Evolutionary conservation across 345 rosid genomes (phyloP), one percentile per base, ranked within the genome.

Genomic region (Anastatica hierochuntica): DNA sequence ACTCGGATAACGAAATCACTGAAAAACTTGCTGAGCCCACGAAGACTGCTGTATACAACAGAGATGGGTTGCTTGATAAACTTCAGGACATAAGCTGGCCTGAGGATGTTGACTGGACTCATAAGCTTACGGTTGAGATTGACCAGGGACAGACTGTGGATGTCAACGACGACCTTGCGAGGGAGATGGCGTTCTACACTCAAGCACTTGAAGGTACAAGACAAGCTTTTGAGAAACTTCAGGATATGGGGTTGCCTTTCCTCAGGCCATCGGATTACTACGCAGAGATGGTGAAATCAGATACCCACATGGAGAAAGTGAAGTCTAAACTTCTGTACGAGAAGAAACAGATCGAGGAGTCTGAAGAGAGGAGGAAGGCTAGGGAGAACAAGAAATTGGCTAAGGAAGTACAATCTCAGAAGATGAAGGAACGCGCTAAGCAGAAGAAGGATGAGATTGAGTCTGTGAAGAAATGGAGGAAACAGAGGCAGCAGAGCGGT

Each of bases 311-410:
- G 95, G 83, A 58, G 76, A 88, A 85, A 48, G 90, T 88, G 56
- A 92, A 85, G 81, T 62, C 77, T n/a, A 61, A 72, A 67, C 90
- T 85, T 53, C 34, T 81, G 70, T 49, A 78, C 0, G 86, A 81
- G 74, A 84, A 78, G 83, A 85, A 49, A 55, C 74, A 66, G 66
- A 81, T 77, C 1, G 81, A 83, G 74, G 97, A 88, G 73, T 66
- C 94, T 3, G 87, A 88, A 53, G 94, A 92, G 80, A 92, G 98
- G 50, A 83, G 67, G 79, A 92, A 83, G 66, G 85, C 88, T 5
- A 76, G 95, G 63, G 88, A 88, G 45, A 56, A 85, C n/a, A 92
- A 84, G 80, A 83, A 42, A 23, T 24, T 81, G 27, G 77, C 95
- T 18, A 88, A 85, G 63, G 94, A 83, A 66, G 72, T 88, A 16